Evolutionary conservation across 805 yeast species (phyloP), one percentile per base, ranked within the genome.

Genomic region (Scheffersomyces coipomensis): DNA sequence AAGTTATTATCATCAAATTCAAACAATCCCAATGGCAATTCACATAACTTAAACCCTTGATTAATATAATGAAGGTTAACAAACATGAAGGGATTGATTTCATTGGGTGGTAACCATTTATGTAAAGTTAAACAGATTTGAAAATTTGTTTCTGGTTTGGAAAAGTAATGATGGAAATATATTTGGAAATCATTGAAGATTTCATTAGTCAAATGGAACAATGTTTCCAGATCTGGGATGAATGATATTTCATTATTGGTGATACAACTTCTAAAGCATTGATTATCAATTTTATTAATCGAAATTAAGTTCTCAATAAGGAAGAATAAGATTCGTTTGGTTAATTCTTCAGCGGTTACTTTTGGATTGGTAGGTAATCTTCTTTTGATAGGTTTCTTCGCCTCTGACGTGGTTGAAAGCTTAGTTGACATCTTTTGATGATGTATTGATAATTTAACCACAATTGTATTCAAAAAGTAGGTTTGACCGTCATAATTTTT

Each of bases 11-110:
- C 45, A 17, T 38, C 34, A 16, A 38, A 37, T 23, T 45, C 43
- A 27, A 57, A 44, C 6, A 57, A 38, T 2, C 58, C 56, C 24
- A 57, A 40, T 2, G 60, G 52, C 9, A 57, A 24, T 24, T 54
- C 56, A 37, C 53, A 46, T 15, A 42, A 34, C 2, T 35, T 35
- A 33, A 44, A 56, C 8, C 41, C 34, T 3, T 43, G 40, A 36
- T 53, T 46, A 29, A 55, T 43, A 33, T 47, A 57, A 18, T 50
- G 55, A 15, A 46, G 43, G 33, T 48, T 47, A 15, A 51, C 38
- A 30, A 55, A 52, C 17, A 56, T 37, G 34, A 40, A 48, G 3
- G 52, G 47, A 8, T 44, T 26, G 6, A 37, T 23, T 24, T 39
- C 42, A 16, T 34, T 21, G 0, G 40, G 24, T 2, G 48, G 43